phyloP scores from a whole-genome alignment of 257 asterid species.

The Cruciata laevipes region DNA sequence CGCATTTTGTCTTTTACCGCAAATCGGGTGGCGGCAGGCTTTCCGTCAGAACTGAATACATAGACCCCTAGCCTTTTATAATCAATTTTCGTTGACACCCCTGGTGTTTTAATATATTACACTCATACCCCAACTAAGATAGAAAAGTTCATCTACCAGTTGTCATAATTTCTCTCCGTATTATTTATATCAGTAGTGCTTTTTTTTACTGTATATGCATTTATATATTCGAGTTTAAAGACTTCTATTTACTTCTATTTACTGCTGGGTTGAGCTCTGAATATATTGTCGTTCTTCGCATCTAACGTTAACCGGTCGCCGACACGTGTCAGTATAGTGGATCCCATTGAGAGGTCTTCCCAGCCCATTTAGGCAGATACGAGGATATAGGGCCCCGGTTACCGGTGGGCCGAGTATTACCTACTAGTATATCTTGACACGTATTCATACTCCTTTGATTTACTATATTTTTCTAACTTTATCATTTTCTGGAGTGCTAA shows the following conservation, averaged over 20 bases:
- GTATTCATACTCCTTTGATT: background rate
- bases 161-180: no score
- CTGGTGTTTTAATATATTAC: background rate
- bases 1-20: conserved; percentile 25
- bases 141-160: no score
- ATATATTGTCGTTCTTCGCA: conserved; percentile 17
- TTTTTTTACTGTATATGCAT: no score
- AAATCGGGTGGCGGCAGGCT: conserved; percentile 24
- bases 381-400: conserved; percentile 10
- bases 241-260: background rate
- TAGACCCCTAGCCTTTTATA: background rate
- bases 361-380: conserved; percentile 2
- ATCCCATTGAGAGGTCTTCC: background rate
- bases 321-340: conserved; percentile 18
- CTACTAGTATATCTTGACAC: background rate
- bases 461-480: no score
- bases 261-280: conserved; percentile 10
- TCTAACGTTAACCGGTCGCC: background rate
- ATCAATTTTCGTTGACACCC: background rate
- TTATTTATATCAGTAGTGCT: background rate
- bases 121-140: background rate
- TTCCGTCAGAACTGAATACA: conserved; percentile 19
- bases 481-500: no score
- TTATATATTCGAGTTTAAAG: background rate
- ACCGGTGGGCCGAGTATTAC: background rate